Base-by-base conservation (phyloP, 352 stramenopile species). In the Phytopythium helicoides region DNA sequence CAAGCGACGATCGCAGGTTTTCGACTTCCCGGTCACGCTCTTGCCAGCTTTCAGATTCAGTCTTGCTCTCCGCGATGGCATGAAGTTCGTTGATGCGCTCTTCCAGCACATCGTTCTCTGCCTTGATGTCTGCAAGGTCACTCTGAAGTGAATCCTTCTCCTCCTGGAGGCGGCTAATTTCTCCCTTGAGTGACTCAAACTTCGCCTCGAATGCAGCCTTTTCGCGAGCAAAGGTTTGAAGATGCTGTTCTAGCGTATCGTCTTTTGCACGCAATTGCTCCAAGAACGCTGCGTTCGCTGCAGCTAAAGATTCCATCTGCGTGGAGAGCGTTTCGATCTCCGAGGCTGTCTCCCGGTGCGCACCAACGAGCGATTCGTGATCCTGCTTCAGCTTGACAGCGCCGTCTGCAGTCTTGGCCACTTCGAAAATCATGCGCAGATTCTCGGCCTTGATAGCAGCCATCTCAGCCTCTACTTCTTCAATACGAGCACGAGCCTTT, bases 391-490 rank as follows among this genome's bases (percentile, higher is more conserved):
- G 56, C 42, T 80, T 79, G 9, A 78, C 71, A 10, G 64, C 73
- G 26, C 69, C 57, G 48, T 92, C 81, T 0, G 79, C 68, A 9
- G 79, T 81, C 60, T 87, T 86, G 1, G 79, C 79, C 19, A 90
- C 73, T 26, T 90, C 77, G 51, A 90, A 89, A 14, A 86, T 65
- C 79, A 90, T 87, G 0, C 79, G 75, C 38, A 81, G 54, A 44
- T 92, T 92, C 48, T 92, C 81, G 14, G 72, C 68, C 60, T 88
- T 86, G 41, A 83, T 73, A 3, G 74, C 65, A 26, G 60, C 56
- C 54, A 89, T 71, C 58, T 89, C 74, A 15, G 67, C 54, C 39
- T 85, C 62, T 6, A 62, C 28, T 16, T 53, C 47, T 15, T 41
- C 44, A 19, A 68, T 66, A 26, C 80, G 57, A 25, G 85, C 22